Percentiles rank a stretch among this genome's conserved stretches.
Conservation (phyloP, 371 early-diverging fungal genomes). For the Mortierella sp. region DNA sequence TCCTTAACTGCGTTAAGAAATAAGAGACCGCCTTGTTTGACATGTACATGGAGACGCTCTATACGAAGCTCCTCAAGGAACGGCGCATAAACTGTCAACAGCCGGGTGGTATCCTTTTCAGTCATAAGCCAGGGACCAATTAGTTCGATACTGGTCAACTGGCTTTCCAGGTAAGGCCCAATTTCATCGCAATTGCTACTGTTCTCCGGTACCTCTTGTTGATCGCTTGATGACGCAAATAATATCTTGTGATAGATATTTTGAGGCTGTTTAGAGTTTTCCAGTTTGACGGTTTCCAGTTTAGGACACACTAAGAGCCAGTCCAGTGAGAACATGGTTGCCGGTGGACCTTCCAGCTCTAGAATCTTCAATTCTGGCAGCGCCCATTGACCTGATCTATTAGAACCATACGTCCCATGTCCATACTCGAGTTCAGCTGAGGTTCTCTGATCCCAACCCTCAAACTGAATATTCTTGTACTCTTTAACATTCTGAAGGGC, state of each 20-base stretch:
- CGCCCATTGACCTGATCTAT: not conserved
- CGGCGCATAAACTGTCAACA: constrained; percentile 3
- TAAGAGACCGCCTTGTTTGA: too few relatives aligned
- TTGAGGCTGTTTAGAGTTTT: not conserved
- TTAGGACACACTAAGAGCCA: constrained; percentile 2
- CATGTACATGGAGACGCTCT: too few relatives aligned
- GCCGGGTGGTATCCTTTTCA: not conserved
- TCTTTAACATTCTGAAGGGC: not conserved
- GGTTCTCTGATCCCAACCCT: not conserved
- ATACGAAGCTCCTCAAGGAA: too few relatives aligned
- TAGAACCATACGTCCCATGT: not conserved
- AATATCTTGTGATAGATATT: not conserved
- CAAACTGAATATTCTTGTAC: not conserved
- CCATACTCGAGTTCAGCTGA: not conserved
- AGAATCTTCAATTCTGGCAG: not conserved
- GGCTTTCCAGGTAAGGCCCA: not conserved
- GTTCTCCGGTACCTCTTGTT: not conserved
- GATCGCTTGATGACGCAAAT: not conserved
- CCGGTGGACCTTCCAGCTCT: not conserved
- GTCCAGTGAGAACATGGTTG: constrained; percentile 5
- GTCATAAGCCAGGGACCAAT: not conserved
- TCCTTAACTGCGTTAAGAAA: too few relatives aligned
- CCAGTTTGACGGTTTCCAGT: not conserved
- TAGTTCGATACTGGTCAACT: not conserved
- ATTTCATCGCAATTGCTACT: not conserved